These are phyloP conservation scores for Globisporangium megalacanthum DNA, from an alignment of 352 stramenopile genomes.

Conservation along the genomic window DNA sequence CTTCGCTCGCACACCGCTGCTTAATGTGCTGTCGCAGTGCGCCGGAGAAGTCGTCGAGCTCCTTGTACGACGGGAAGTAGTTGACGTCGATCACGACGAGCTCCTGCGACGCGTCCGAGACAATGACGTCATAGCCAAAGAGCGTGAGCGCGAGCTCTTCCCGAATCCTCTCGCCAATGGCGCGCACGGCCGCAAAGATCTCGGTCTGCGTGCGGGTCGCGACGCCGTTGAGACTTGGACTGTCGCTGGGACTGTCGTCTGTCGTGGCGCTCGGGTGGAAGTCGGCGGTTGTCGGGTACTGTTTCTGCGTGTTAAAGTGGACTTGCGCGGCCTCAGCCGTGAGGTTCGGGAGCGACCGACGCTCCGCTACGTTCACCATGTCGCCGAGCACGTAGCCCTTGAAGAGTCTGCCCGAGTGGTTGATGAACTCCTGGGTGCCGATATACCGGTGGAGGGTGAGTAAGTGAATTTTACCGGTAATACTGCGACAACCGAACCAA, in stretches of 20 bases:
- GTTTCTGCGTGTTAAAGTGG: constrained; percentile 78
- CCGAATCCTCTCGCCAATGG: constrained; percentile 62
- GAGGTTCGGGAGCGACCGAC: constrained; percentile 72
- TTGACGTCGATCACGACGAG: constrained; percentile 84
- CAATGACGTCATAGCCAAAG: constrained; percentile 85
- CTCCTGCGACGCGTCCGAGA: constrained; percentile 46
- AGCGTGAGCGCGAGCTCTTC: constrained; percentile 57
- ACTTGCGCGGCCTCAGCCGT: constrained; percentile 39
- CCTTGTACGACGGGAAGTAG: constrained; percentile 86
- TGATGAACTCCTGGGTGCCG: constrained; percentile 67
- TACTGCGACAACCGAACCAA: no score
- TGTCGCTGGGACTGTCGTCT: background rate
- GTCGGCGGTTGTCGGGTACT: constrained; percentile 61
- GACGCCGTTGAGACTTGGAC: background rate
- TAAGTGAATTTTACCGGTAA: no score
- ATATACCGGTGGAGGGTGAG: no score
- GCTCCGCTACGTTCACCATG: constrained; percentile 68
- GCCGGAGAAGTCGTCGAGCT: constrained; percentile 60
- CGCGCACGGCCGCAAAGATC: constrained; percentile 48
- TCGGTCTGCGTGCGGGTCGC: constrained; percentile 28
- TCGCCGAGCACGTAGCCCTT: constrained; percentile 83
- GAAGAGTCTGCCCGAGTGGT: constrained; percentile 72
- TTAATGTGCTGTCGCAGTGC: constrained; percentile 60
- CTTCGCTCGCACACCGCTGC: constrained; percentile 17
- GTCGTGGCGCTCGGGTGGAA: constrained; percentile 29